Evolutionary conservation across 768 basidiomycete genomes (phyloP), one percentile per base, ranked within the genome.

Genomic region (Mycena metata): DNA sequence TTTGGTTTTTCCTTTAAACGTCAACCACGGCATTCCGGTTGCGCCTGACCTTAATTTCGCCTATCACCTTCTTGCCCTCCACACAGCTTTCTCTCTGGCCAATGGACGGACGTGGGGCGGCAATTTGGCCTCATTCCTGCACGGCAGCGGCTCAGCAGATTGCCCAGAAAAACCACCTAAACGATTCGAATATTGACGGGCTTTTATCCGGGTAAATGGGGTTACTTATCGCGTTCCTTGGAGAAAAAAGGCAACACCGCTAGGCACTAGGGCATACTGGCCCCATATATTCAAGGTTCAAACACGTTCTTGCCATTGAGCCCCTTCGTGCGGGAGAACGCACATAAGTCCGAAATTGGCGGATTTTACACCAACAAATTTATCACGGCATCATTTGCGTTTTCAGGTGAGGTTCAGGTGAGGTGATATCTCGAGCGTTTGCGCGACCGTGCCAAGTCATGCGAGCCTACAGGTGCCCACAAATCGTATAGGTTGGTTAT

Each of bases 301-400:
- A 39, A 39, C 39, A 49, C 35, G 36, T 33, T 36, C 46, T 26
- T 46, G 50, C 58, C 46, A 39, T 60, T 66, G 51, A 45, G 58
- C 46, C 49, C 45, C 24, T 42, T 16, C 15, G 36, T 41, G 58
- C 58, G 65, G 50, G 16, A 24, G 7, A 1, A 23, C 59, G 65
- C 58, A 60, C n/a, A 23, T 60, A 43, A 35, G 2, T 45, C 60
- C 57, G 57, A 47, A 60, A 47, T 66, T 60, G 24, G 42, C 47
- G 64, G 47, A 36, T 41, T 64, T 65, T 50, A 66, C 43, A n/a
- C 39, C 26, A 54, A 26, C 19, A 41, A 42, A 39, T 17, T 23
- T 55, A 55, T 60, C n/a, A 60, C 65, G 65, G 58, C 65, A 66
- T 23, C 36, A n/a, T n/a, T 33, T 24, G 50, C 45, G 19, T 61